Percentiles rank a stretch among this genome's conserved stretches.
phyloP scores from a whole-genome alignment of 2,329 filamentous ascomycete genomes.

The Penicillium sp. region DNA sequence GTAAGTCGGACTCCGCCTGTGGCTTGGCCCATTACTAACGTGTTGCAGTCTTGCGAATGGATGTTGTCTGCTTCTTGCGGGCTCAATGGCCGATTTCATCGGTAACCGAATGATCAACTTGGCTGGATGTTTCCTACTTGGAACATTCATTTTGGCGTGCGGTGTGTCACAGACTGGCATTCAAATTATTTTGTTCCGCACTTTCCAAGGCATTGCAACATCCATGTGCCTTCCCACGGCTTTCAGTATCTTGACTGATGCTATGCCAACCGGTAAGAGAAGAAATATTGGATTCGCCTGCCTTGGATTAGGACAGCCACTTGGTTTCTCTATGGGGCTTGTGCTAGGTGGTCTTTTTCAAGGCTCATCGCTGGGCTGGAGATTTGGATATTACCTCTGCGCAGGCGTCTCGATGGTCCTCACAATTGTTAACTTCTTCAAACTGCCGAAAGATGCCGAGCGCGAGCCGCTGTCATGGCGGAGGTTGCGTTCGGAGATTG shows the following conservation, averaged over 20 bases:
- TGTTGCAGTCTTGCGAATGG: slow-evolving; percentile 46
- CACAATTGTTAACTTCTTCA: slow-evolving; percentile 45
- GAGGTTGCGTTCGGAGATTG: slow-evolving; percentile 42
- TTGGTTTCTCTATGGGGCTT: slow-evolving; percentile 56
- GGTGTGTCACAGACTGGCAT: slow-evolving; percentile 42
- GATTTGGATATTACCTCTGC: slow-evolving; percentile 53
- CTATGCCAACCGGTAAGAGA: slow-evolving; percentile 49
- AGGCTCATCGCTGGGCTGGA: slow-evolving; percentile 53
- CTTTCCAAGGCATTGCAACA: slow-evolving; percentile 48
- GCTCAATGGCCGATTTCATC: slow-evolving; percentile 55
- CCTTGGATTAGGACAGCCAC: slow-evolving; percentile 53
- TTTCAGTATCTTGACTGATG: slow-evolving; percentile 52
- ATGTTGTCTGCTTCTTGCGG: slow-evolving; percentile 53
- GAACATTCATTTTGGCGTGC: slow-evolving; percentile 48
- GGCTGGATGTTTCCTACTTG: slow-evolving; percentile 48
- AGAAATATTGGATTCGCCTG: slow-evolving; percentile 56
- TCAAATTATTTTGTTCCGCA: slow-evolving; percentile 52
- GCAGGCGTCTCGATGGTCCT: slow-evolving; percentile 47
- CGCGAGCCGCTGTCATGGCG: slow-evolving; percentile 7
- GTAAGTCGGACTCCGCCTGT: slow-evolving; percentile 1
- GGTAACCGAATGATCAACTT: slow-evolving; percentile 52
- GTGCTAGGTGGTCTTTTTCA: slow-evolving; percentile 45
- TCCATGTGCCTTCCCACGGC: slow-evolving; percentile 53
- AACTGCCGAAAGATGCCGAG: slow-evolving; percentile 18
- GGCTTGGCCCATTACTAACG: neutral